Base-by-base conservation (phyloP, 2,329 filamentous ascomycete genomes). In the Sordariomycetes sp. region DNA sequence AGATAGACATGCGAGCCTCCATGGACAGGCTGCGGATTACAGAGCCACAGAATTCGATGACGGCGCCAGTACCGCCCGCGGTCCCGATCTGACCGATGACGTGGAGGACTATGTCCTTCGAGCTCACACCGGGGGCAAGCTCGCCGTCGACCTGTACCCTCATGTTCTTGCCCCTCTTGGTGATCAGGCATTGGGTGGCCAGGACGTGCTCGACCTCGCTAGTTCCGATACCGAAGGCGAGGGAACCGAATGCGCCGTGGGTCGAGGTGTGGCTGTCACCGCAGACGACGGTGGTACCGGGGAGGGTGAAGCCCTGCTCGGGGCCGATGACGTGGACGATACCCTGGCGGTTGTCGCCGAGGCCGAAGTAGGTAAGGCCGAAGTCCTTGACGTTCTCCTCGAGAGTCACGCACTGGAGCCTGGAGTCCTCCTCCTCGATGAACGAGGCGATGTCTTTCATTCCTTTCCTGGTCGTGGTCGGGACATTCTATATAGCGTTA, bases 271-370 rank as follows among this genome's bases (percentile, higher is more conserved):
- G 94, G 69, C 89, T 96, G 80, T 99, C 94, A 72, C 94, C 94
- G 70, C 94, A 97, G 64, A 97, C 94, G 43, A 97, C 89, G 3
- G 94, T 99, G 58, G 94, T 97, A 65, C 90, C 94, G 50, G 94
- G 94, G 43, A 97, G 87, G 59, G 94, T 99, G 79, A 99, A 99
- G 65, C 94, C 94, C 74, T 99, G 94, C 79, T 99, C 94, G 48
- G 94, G 94, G 40, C 94, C 94, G 66, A 99, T 97, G 67, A 99
- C 90, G 76, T 99, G 94, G 60, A 97, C 94, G 67, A 99, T 99
- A 64, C 94, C 94, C 76, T 99, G 94, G 64, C 94, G 87, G 81
- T 94, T 95, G 75, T 97, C 93, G 65, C 88, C 89, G 62, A 99
- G 86, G 61, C 94, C 94, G 70, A 99, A 99, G 76, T 97, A 97